These are phyloP conservation scores for Circinella minor DNA, from an alignment of 371 early-diverging fungal species.

Conservation along the genomic window DNA sequence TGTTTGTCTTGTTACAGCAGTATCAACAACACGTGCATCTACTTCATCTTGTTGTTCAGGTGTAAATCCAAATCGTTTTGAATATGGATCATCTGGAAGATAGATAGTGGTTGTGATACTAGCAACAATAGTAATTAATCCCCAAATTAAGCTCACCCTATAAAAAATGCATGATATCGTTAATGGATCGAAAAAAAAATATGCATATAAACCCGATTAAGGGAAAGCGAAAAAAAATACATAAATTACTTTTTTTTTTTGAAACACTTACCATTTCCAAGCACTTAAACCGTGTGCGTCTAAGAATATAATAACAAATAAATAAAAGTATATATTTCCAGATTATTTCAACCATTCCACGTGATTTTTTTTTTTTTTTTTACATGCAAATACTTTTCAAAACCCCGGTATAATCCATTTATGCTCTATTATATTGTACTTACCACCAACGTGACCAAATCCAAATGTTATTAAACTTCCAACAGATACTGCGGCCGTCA, in stretches of 20 bases:
- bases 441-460: neutral
- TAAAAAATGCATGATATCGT: no score
- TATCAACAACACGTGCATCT: constrained; percentile 35
- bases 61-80: constrained; percentile 27
- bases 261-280: constrained; percentile 42
- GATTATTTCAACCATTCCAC: no score
- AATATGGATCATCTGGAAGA: constrained; percentile 38
- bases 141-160: constrained; percentile 43
- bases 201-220: neutral
- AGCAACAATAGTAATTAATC: constrained; percentile 26
- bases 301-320: neutral
- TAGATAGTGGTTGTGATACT: constrained; percentile 35
- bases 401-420: no score
- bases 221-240: neutral
- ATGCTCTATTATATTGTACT: neutral
- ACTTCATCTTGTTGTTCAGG: constrained; percentile 41
- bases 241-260: neutral
- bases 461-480: constrained; percentile 33
- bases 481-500: constrained; percentile 26
- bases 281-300: constrained; percentile 19
- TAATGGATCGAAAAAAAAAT: no score
- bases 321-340: neutral
- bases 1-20: constrained; percentile 32
- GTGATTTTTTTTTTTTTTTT: no score
- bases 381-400: no score